Evolutionary conservation across 2,329 filamentous ascomycete genomes (phyloP), one percentile per base, ranked within the genome.

Genomic region (Diplocarpon rosae): DNA sequence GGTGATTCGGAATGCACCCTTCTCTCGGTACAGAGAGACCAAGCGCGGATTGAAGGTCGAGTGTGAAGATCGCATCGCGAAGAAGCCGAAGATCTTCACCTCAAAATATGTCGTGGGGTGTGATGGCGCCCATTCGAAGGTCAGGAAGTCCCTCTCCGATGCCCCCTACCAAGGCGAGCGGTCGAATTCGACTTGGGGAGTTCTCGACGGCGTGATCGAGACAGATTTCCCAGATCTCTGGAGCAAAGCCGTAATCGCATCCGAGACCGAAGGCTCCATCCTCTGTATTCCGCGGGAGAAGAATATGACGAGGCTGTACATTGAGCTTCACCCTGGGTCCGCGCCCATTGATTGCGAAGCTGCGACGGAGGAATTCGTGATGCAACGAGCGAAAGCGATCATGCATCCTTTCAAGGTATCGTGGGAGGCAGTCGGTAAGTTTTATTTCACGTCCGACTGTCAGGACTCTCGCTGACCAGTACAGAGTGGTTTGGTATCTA

Each of bases 371-470:
- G 75, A 82, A 28, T 84, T 83, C 53, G 80, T 88, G 40, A 85
- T 85, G 72, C 69, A 74, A 53, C 73, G 77, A 37, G 80, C 79
- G 6, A 70, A 69, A 55, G 69, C 73, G 53, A 79, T 80, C 46
- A 72, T 80, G 65, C 67, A 69, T 5, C 76, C 76, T 1, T 80
- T 74, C 56, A 64, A 62, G 42, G 64, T 79, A 35, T 65, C 71
- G 38, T 80, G 76, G 75, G 67, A 80, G 62, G 86, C 82, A 80
- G 86, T 85, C 65, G 81, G 80, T 37, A 76, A 78, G 35, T 86
- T 69, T 78, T 29, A 45, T 52, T 62, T 4, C 24, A 27, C 17
- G n/a, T n/a, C n/a, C n/a, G n/a, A n/a, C 9, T 9, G 8, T 0
- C 17, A 14, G 11, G 15, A n/a, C 17, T 14, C n/a, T 24, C n/a